phyloP scores from a whole-genome alignment of 1,284 basidiomycete genomes.

The Malassezia globosa region DNA sequence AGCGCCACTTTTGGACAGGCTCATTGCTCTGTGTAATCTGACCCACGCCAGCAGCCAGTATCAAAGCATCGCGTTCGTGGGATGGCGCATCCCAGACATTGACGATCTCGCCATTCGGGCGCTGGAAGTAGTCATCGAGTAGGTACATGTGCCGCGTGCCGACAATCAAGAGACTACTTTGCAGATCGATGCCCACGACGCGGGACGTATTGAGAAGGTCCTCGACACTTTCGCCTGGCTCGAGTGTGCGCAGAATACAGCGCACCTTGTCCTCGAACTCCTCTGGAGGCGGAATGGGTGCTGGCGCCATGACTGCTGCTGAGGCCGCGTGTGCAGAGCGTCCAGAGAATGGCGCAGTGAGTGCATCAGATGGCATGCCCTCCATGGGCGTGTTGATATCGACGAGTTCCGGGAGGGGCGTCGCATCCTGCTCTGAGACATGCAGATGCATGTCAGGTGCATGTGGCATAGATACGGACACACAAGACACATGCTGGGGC shows the following conservation, averaged over 20 bases:
- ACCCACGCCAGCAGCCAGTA: conserved; percentile 60
- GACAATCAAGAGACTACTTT: conserved; percentile 75
- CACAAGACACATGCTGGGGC: conserved; percentile 4
- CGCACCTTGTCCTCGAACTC: conserved; percentile 56
- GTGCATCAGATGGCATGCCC: not conserved
- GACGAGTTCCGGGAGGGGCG: not conserved
- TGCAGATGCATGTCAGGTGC: not conserved
- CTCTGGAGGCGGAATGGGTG: conserved; percentile 29
- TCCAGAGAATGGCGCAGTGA: not conserved
- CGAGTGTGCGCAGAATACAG: conserved; percentile 53
- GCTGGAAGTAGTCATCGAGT: conserved; percentile 82
- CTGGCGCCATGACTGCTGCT: not conserved
- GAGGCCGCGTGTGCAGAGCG: not conserved
- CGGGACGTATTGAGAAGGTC: conserved; percentile 54
- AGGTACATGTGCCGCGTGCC: conserved; percentile 77
- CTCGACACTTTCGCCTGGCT: conserved; percentile 79
- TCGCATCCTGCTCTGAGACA: conserved; percentile 2
- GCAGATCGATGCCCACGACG: conserved; percentile 34
- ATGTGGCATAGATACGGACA: not conserved
- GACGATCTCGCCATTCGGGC: conserved; percentile 73
- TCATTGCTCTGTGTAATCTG: conserved; percentile 20
- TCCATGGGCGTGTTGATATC: too few species aligned
- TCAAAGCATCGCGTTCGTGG: conserved; percentile 51
- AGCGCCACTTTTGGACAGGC: conserved; percentile 33
- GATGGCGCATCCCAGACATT: conserved; percentile 75